These are phyloP conservation scores for Fusarium nygamai DNA, from an alignment of 2,329 filamentous ascomycete genomes.

Conservation along the genomic window DNA sequence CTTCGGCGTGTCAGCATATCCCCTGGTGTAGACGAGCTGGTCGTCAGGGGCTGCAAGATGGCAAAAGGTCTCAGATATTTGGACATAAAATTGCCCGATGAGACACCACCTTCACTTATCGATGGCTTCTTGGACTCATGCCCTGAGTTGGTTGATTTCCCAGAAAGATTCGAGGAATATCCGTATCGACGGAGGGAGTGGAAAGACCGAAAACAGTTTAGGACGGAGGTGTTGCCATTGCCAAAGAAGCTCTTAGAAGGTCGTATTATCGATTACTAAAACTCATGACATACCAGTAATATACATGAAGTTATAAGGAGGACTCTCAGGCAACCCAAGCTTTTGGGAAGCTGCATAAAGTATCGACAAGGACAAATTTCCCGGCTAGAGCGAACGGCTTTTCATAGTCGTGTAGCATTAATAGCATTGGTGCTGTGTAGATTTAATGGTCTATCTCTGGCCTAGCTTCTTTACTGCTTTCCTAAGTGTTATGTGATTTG, in stretches of 20 bases:
- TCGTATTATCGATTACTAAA: neutral
- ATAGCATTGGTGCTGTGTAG: no score
- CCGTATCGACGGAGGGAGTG: neutral
- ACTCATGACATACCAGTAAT: neutral
- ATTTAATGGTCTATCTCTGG: neutral
- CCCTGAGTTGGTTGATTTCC: neutral
- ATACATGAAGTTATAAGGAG: no score
- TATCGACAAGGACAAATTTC: no score
- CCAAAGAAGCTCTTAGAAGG: neutral
- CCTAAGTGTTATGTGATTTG: no score
- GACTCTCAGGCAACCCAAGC: accelerated
- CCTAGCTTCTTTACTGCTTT: neutral
- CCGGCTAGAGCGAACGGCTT: accelerated
- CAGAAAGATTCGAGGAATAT: accelerated
- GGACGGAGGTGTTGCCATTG: no score
- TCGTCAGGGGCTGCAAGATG: neutral
- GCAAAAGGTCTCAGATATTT: neutral
- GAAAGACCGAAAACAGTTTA: neutral
- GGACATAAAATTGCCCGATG: neutral
- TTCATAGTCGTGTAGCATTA: neutral
- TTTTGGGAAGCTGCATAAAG: neutral
- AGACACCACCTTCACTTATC: neutral
- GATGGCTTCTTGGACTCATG: neutral
- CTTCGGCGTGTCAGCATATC: neutral
- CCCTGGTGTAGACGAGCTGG: accelerated